Evolutionary conservation across 345 rosid species (phyloP), one percentile per base, ranked within the genome.

Genomic region (Arabis alpina): DNA sequence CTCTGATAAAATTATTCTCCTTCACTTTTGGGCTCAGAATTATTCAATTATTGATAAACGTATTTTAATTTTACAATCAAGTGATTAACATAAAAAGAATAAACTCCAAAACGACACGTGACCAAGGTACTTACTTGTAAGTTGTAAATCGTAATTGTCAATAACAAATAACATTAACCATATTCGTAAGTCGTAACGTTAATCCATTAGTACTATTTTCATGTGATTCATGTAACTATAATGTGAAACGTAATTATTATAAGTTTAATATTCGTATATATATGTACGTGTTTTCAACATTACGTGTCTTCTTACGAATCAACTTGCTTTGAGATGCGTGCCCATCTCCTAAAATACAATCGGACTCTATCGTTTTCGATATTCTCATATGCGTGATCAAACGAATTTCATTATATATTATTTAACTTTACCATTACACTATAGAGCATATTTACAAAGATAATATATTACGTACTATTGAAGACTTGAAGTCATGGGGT

Each of bases 321-420:
- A 4, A 51, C 34, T 32, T 23, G 68, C 73, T 60, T 74, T 60
- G 78, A 67, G 50, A 52, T 59, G 78, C 68, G 78, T 74, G 73
- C 73, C 77, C 77, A 74, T 67, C 48, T 66, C 56, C 68, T 52
- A 66, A 57, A 32, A 66, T 25, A 66, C 24, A 14, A 23, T 59
- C 67, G 61, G 32, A 57, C 23, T 70, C 40, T 43, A 61, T 61
- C 49, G 40, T 65, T 64, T 64, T 64, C 43, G 54, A 57, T 65
- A 57, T 57, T 40, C 43, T 36, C 2, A 30, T 42, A 61, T 14
- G 5, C 32, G 15, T 51, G 42, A 72, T 55, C 57, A 39, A 27
- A 60, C 50, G 27, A 24, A 44, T 30, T 54, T 54, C 3, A 2
- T 23, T 6, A 49, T 48, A 3, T 61, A 42, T 4, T 45, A 42